Evolutionary conservation across 805 yeast species (phyloP), one percentile per base, ranked within the genome.

Genomic region (Myxozyma nipponensis): DNA sequence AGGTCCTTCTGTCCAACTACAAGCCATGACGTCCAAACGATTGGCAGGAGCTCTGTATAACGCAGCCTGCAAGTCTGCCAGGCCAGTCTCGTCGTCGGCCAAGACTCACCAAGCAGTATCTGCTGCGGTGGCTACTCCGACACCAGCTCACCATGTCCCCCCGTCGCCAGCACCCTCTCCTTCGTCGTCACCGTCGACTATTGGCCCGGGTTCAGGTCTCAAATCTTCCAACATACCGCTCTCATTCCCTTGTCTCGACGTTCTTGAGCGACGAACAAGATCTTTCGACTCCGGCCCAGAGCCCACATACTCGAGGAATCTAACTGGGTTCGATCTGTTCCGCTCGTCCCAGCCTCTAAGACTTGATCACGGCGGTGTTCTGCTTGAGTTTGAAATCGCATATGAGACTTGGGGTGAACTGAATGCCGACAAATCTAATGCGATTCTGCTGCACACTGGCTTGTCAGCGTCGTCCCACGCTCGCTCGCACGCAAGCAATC

Each of bases 401-500:
- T 90, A 86, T 69, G 97, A 90, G 67, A 79, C 90, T 2, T 90
- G 97, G 97, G 97, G 97, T 1, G 59, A 64, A 4, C 72, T 90
- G 56, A 84, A 86, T 57, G 65, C 69, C 1, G 76, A 72, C 41
- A 78, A 71, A 55, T 78, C 84, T 19, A 90, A 90, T 63, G 85
- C 89, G 10, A 78, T 90, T 19, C 72, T 90, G 34, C 69, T 90
- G 7, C 96, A 90, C 62, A 90, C 97, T 0, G 97, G 97, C 0
- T 74, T 90, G 18, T 86, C 95, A 0, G 96, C 96, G 0, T 86
- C 95, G 0, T 86, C 96, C 1, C 97, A 90, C 70, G 97, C 96
- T 7, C 84, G 79, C 62, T 86, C 95, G 2, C 93, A 86, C 52
- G 70, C 73, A 0, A 72, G 76, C 26, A 89, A 89, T 65, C 66